Percentiles rank a stretch among this genome's conserved stretches.
Conservation (phyloP, 139 green algal species). For the Closterium sp. region DNA sequence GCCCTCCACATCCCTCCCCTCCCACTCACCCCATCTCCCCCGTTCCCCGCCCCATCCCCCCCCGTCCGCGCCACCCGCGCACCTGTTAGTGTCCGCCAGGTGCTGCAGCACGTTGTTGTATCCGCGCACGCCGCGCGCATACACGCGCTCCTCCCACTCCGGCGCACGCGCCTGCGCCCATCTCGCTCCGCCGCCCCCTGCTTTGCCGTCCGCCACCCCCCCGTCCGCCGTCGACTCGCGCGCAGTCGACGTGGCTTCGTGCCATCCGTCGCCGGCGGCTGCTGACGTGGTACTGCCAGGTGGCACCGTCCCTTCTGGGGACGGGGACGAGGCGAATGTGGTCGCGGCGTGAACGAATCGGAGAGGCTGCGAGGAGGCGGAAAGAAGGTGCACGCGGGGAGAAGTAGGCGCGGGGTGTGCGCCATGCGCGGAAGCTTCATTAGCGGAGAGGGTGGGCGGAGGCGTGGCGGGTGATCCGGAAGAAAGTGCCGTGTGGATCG, state of each 20-base stretch:
- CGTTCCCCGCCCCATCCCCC: too few species aligned
- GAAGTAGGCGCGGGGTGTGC: background rate
- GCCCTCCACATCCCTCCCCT: too few species aligned
- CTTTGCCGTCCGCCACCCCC: background rate
- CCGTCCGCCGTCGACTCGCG: background rate
- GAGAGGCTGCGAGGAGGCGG: background rate
- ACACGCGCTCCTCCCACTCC: background rate
- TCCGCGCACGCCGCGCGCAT: background rate
- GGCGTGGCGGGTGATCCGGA: background rate
- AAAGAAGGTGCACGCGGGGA: background rate
- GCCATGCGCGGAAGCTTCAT: background rate
- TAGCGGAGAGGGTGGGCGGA: background rate
- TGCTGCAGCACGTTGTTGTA: background rate
- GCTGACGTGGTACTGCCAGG: background rate
- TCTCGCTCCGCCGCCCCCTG: background rate
- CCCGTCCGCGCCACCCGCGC: too few species aligned
- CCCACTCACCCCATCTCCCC: too few species aligned
- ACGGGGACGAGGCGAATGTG: background rate
- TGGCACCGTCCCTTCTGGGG: background rate
- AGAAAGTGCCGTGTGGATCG: background rate
- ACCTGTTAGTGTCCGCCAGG: background rate
- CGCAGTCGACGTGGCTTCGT: background rate
- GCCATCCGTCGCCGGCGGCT: background rate
- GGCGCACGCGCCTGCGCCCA: background rate
- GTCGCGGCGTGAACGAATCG: background rate